Evolutionary conservation across 2,329 filamentous ascomycete species (phyloP).

Genomic region (Phyllosticta citribraziliensis): DNA sequence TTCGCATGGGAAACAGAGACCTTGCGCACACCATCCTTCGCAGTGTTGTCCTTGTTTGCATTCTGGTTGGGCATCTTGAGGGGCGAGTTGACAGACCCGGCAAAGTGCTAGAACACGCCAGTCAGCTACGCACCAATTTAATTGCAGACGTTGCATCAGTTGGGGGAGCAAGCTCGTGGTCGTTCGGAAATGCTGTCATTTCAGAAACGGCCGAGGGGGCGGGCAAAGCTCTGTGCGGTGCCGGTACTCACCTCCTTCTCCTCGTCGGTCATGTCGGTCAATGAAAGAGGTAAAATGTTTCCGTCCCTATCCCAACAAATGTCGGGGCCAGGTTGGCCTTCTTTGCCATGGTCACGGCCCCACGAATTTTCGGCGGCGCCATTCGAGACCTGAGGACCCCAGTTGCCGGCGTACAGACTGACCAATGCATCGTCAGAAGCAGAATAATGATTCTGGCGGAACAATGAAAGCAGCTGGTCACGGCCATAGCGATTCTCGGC

Average conservation of each 20-base stretch:
- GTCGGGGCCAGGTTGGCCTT: slow-evolving; percentile 69
- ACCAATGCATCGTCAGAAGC: slow-evolving; percentile 50
- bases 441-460: slow-evolving; percentile 48
- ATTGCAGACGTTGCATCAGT: not conserved
- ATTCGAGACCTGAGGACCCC: slow-evolving; percentile 67
- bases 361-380: slow-evolving; percentile 50
- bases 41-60: slow-evolving; percentile 50
- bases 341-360: slow-evolving; percentile 68
- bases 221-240: too few species aligned
- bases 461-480: slow-evolving; percentile 70
- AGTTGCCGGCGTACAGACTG: slow-evolving; percentile 61
- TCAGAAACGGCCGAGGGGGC: not conserved
- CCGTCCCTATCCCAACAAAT: slow-evolving; percentile 81
- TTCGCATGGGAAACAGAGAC: slow-evolving; percentile 64
- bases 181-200: not conserved
- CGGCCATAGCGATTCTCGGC: slow-evolving; percentile 59
- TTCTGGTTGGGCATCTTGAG: slow-evolving; percentile 72
- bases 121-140: slow-evolving; percentile 8
- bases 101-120: slow-evolving; percentile 53
- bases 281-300: slow-evolving; percentile 57
- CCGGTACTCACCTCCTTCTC: slow-evolving; percentile 48
- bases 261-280: slow-evolving; percentile 61
- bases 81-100: slow-evolving; percentile 83
- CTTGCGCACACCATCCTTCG: slow-evolving; percentile 56
- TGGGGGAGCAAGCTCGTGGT: not conserved